Conservation (phyloP, 164 flowering plant genomes). For the Euptelea pleiosperma region DNA sequence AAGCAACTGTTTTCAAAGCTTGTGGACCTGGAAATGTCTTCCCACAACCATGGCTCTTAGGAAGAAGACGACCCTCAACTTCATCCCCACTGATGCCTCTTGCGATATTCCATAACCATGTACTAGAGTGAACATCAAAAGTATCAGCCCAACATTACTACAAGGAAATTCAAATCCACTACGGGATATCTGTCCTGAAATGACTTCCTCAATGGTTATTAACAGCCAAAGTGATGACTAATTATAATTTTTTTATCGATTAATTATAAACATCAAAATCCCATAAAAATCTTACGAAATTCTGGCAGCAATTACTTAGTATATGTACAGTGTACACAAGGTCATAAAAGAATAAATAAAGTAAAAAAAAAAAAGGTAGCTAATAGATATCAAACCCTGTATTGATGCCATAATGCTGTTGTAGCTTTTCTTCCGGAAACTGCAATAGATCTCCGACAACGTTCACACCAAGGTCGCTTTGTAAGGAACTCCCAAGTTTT, state of each 20-base stretch:
- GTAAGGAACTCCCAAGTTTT: slow-evolving; percentile 85
- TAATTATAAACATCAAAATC: not conserved
- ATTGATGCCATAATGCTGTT: slow-evolving; percentile 82
- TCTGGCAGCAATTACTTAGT: not conserved
- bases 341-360: not conserved
- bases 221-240: not conserved
- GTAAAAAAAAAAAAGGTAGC: not conserved
- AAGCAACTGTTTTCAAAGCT: slow-evolving; percentile 61
- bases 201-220: not conserved
- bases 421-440: slow-evolving; percentile 82
- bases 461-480: slow-evolving; percentile 73
- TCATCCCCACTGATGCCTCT: slow-evolving; percentile 93
- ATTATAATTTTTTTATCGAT: too few species aligned
- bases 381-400: slow-evolving; percentile 55
- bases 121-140: slow-evolving; percentile 38
- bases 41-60: slow-evolving; percentile 98
- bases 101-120: slow-evolving; percentile 97
- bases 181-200: not conserved
- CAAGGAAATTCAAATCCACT: not conserved
- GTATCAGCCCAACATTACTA: not conserved
- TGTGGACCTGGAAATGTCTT: slow-evolving; percentile 89
- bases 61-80: slow-evolving; percentile 87
- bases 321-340: not conserved
- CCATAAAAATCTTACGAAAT: not conserved
- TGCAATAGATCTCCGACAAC: slow-evolving; percentile 86